Conservation (phyloP, 2,329 filamentous ascomycete genomes). For the Bipolaris sorokiniana region DNA sequence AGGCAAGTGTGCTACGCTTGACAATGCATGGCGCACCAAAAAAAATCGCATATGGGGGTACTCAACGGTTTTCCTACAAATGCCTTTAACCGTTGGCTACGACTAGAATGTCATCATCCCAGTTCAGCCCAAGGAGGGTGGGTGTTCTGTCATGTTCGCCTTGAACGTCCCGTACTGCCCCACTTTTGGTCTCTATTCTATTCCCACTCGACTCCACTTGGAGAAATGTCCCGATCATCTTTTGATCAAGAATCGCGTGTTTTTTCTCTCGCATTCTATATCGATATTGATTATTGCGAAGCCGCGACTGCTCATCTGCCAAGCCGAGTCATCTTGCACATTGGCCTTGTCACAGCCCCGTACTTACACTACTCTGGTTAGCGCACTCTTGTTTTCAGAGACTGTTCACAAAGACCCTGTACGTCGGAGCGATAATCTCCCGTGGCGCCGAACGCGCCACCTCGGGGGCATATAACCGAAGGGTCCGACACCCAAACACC, state of each 20-base stretch:
- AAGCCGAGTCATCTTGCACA: background rate
- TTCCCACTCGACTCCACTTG: background rate
- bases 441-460: background rate
- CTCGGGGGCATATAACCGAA: background rate
- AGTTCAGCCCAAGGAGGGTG: background rate
- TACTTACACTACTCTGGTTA: background rate
- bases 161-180: background rate
- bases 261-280: background rate
- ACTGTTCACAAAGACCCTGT: background rate
- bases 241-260: background rate
- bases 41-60: background rate
- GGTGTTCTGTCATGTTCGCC: slow-evolving; percentile 5
- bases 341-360: background rate
- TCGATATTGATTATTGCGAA: background rate
- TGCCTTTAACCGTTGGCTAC: background rate
- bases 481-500: background rate
- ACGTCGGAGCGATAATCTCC: background rate
- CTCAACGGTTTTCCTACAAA: background rate
- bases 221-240: background rate
- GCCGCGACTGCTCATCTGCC: background rate
- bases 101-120: background rate
- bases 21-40: background rate
- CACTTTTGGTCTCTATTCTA: background rate
- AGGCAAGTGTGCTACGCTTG: background rate
- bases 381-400: background rate